Percentiles rank a stretch among this genome's conserved stretches.
phyloP scores from a whole-genome alignment of 495 filamentous ascomycete species.

The Echria macrotheca region DNA sequence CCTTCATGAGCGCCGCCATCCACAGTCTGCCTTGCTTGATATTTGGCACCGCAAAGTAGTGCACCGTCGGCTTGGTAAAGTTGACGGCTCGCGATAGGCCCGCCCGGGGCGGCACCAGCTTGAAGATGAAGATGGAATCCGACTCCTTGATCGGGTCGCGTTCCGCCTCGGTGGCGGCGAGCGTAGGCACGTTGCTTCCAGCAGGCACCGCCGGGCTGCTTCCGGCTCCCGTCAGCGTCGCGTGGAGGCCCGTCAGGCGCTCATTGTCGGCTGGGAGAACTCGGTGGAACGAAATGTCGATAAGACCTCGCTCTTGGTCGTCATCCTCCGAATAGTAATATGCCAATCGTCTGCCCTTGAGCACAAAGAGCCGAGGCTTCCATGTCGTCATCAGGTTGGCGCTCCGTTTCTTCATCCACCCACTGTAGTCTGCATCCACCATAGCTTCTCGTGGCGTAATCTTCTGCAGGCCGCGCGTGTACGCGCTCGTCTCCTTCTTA shows the following conservation, averaged over 20 bases:
- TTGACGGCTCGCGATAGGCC: conserved; percentile 88
- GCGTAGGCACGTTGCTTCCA: conserved; percentile 53
- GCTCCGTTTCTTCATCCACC: conserved; percentile 99
- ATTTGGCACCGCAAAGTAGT: conserved; percentile 95
- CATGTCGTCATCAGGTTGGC: conserved; percentile 93
- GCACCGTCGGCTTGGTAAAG: conserved; percentile 93
- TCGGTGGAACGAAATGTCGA: conserved; percentile 94
- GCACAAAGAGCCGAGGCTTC: conserved; percentile 90
- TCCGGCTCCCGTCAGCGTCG: conserved; percentile 81
- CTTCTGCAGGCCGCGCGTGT: conserved; percentile 78
- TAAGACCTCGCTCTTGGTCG: conserved; percentile 85
- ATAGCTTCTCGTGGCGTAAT: conserved; percentile 81
- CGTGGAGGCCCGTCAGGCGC: conserved; percentile 80
- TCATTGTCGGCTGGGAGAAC: conserved; percentile 95
- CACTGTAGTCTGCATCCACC: conserved; percentile 81
- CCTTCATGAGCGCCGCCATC: conserved; percentile 99
- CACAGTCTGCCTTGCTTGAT: conserved; percentile 82
- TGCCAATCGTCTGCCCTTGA: conserved; percentile 82
- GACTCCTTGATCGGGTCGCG: conserved; percentile 39
- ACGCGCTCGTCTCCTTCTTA: conserved; percentile 93
- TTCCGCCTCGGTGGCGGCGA: conserved; percentile 38
- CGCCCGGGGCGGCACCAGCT: conserved; percentile 83
- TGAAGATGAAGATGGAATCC: conserved; percentile 89
- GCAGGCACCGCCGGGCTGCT: conserved; percentile 68
- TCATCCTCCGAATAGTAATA: conserved; percentile 97